Evolutionary conservation across 805 yeast species (phyloP), one percentile per base, ranked within the genome.

Genomic region (Candida namnaoensis): DNA sequence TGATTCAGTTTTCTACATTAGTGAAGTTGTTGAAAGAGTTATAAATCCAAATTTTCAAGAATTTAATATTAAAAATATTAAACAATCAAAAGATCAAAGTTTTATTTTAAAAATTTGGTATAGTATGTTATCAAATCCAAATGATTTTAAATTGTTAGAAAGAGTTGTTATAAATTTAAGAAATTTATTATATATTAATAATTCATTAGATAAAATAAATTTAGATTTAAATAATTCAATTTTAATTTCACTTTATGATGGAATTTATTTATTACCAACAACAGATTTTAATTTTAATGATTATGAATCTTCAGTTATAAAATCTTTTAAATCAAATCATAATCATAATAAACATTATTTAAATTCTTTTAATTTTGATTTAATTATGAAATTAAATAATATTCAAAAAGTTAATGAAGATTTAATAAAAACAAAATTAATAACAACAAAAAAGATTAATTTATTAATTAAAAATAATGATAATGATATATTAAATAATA

Each of bases 321-420:
- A 11, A 8, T 9, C 33, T 9, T 11, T 12, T 5, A 7, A 30
- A 11, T 30, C 33, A 30, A 12, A 12, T 30, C 14, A 11, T 13
- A 11, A 11, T 12, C 13, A 30, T 30, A 5, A 30, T 30, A 30
- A 30, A 13, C n/a, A 30, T 30, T 30, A 7, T 8, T 9, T 30
- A 13, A 40, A 38, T 9, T 56, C 67, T 1, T 57, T 69, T 41
- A 52, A 65, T 0, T 69, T 61, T 46, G 72, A 68, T 42, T 65
- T 62, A 26, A 56, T 66, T 11, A 65, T 69, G 71, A 68, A 66
- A 40, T 41, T 69, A 44, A 65, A 65, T 39, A 66, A 66, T 28
- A 47, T 64, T 12, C 62, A 64, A 13, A 44, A 56, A 14, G 64
- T 68, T 39, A 56, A 66, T 10, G 53, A 57, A 28, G 74, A 69